These are phyloP conservation scores for Cyclotella atomus DNA, from an alignment of 108 stramenopile species.

Conservation along the genomic window DNA sequence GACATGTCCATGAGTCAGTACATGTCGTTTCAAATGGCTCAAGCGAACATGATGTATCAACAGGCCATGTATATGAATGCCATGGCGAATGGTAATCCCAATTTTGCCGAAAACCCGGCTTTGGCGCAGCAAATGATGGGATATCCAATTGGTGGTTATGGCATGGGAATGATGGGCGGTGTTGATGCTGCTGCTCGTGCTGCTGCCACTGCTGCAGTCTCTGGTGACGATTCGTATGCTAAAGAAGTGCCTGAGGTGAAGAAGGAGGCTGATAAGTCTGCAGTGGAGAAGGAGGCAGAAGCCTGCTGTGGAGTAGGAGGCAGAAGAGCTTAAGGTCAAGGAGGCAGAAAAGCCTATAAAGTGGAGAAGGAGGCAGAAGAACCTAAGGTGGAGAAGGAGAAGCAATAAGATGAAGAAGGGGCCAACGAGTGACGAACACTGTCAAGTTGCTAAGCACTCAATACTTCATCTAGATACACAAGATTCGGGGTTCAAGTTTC, in stretches of 20 bases:
- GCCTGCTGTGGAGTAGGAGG: background rate
- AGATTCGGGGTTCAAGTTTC: background rate
- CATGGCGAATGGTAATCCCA: background rate
- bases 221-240: background rate
- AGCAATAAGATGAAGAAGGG: too few species aligned
- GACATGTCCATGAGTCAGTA: background rate
- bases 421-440: too few species aligned
- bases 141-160: too few species aligned
- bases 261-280: background rate
- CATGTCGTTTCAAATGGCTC: background rate
- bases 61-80: background rate
- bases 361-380: background rate
- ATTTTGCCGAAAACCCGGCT: background rate
- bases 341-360: background rate
- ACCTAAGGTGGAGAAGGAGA: background rate
- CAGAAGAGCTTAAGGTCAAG: background rate
- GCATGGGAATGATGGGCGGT: background rate
- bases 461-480: background rate
- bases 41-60: background rate
- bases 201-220: background rate
- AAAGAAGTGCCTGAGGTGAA: background rate
- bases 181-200: background rate
- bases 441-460: too few species aligned
- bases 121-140: constrained; percentile 3
- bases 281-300: background rate